Evolutionary conservation across 306 rosid genomes (phyloP).

Genomic region (Styphnolobium japonicum): DNA sequence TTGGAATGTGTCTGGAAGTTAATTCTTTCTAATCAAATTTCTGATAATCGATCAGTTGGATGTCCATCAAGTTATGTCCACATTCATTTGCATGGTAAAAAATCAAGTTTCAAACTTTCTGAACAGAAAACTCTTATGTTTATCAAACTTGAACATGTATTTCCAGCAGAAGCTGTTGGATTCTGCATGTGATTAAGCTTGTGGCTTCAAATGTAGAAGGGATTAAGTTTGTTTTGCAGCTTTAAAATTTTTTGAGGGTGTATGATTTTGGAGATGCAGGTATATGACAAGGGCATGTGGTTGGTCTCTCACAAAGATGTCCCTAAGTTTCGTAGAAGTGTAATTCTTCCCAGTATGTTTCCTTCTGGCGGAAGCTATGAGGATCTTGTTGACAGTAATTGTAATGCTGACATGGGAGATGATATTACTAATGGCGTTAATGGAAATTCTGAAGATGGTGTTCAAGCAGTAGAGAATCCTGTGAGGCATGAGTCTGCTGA

Average conservation of each 20-base stretch:
- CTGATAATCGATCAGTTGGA: conserved; percentile 1
- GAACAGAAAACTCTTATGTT: neutral
- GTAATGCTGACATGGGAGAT: conserved; percentile 36
- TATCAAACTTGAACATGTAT: conserved; percentile 12
- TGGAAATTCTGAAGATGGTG: conserved; percentile 45
- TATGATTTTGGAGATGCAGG: conserved; percentile 49
- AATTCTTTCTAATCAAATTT: conserved; percentile 8
- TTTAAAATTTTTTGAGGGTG: neutral
- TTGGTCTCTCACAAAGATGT: conserved; percentile 66
- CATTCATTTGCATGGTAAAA: neutral
- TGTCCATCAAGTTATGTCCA: neutral
- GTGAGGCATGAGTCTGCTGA: conserved; percentile 36
- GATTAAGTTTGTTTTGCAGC: neutral
- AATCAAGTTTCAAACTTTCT: neutral
- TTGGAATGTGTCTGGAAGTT: neutral
- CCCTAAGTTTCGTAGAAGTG: conserved; percentile 58
- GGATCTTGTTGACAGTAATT: conserved; percentile 29
- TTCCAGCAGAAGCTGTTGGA: neutral
- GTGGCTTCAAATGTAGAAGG: neutral
- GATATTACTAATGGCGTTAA: conserved; percentile 32
- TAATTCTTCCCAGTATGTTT: conserved; percentile 72
- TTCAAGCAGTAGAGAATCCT: conserved; percentile 36
- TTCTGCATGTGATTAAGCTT: neutral
- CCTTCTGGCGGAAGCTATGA: conserved; percentile 68
- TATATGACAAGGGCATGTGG: conserved; percentile 80